Base-by-base conservation (phyloP, 208 protist species). In the Leptomonas seymouri region DNA sequence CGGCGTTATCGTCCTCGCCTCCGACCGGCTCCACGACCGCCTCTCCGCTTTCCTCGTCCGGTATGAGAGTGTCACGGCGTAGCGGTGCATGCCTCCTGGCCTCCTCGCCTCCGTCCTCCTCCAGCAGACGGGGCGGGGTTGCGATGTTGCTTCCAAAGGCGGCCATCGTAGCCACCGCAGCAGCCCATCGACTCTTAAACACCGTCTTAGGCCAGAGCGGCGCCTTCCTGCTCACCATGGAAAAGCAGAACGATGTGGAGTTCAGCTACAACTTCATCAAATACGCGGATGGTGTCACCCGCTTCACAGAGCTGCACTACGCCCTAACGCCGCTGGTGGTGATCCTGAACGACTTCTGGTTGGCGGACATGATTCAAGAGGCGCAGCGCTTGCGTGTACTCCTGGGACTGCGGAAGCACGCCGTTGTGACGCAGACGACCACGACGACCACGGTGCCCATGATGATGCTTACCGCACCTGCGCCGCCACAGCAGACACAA, bases 271-370 rank as follows among this genome's bases (percentile, higher is more conserved):
- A 70, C 56, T 62, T 78, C 28, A 81, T 89, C 54, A 72, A 83
- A 69, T 91, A 81, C 57, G 71, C 85, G 4, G 86, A 89, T 55
- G 89, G 86, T 30, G 76, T 88, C 53, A 71, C 66, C 14, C 86
- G 86, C 28, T 59, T 90, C 16, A 90, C 78, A 41, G 84, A 91
- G 51, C 77, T 87, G 48, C 73, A 65, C n/a, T 76, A 27, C 39
- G 72, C 39, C 4, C 30, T 93, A 21, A 76, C 86, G 11, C 76
- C 86, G n/a, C 73, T 95, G 23, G 85, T 83, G 25, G 46, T 93
- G 42, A 31, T 76, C 44, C 46, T 92, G 16, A 84, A 68, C 21
- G 89, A 95, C 67, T 72, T 75, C 28, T 81, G 64, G 78, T n/a
- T 93, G 14, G 86, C 78, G 41, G 54, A 75, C 54, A 45, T 79